Base-by-base conservation (phyloP, 23 red algal species). In the Gracilaria caudata region DNA sequence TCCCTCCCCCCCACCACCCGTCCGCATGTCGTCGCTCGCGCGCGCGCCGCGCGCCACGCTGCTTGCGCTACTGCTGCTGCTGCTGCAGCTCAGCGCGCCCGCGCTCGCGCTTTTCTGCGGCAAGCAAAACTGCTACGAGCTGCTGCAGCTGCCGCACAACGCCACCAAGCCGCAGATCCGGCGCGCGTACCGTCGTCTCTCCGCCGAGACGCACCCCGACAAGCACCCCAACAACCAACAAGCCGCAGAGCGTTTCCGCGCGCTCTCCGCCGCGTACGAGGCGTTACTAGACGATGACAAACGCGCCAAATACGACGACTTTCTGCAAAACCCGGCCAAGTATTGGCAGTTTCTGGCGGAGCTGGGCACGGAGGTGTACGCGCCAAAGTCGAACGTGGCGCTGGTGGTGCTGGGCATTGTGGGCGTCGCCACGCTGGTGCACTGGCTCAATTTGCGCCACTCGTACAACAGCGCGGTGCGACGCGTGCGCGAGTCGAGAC, bases 181-280 rank as follows among this genome's bases (percentile, higher is more conserved):
- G 10, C 86, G 89, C 40, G 91, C 90, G 3, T 99, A 93, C 64
- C 87, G 97, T 44, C 77, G 88, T n/a, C 17, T 94, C 56, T 86
- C 95, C 32, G 38, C 77, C 24, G 90, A 90, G 60, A 26, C 34
- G 49, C 95, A 98, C 74, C 97, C 97, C 0, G 97, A 99, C 51
- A 90, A 88, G 61, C 94, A 94, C 32, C 93, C 90, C 37, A 87
- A 73, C 45, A 75, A 92, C 40, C 54, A 71, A 26, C 37, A 77
- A 16, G 97, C 93, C 30, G 86, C 82, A 37, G 92, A 90, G 24
- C 29, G 75, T 35, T 99, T 94, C 41, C 82, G 85, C 21, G 59
- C 63, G 21, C 47, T 99, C 17, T 81, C 88, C 26, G 77, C 88
- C 73, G 97, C 97, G 23, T 95, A 99, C 54, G 97, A 95, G 64